Evolutionary conservation across 805 yeast species (phyloP).

Genomic region (Wickerhamomyces xylosicus): DNA sequence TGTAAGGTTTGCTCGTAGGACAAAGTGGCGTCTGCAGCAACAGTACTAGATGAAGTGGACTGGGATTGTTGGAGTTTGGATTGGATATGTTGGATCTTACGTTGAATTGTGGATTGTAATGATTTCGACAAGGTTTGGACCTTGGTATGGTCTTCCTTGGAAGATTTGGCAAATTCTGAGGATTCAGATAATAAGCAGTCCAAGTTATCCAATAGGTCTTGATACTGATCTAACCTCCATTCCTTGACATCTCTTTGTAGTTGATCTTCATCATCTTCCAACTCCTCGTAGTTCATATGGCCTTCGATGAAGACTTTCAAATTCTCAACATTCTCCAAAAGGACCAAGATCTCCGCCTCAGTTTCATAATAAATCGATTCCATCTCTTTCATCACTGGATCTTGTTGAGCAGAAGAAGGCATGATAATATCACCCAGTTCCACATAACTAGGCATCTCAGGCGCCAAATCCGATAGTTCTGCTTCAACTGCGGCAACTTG

Average conservation of each 20-base stretch:
- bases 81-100: neutral
- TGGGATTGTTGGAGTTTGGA: neutral
- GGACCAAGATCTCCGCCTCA: constrained; percentile 23
- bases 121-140: no score
- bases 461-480: no score
- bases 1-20: neutral
- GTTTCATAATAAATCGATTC: constrained; percentile 17
- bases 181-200: neutral
- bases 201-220: no score
- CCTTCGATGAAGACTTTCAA: constrained; percentile 22
- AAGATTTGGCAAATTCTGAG: no score
- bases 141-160: no score
- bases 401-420: neutral
- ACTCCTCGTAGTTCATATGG: constrained; percentile 14
- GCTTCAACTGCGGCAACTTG: constrained; percentile 21
- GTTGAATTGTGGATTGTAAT: no score
- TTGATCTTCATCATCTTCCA: neutral
- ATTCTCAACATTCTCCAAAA: constrained; percentile 21
- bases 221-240: neutral
- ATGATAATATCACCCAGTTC: constrained; percentile 13
- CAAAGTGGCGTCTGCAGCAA: neutral
- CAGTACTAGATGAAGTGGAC: neutral
- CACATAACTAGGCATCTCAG: constrained; percentile 13
- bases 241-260: neutral
- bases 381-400: constrained; percentile 7